phyloP scores from a whole-genome alignment of 73 alveolate genomes.

The Tetrahymena borealis region DNA sequence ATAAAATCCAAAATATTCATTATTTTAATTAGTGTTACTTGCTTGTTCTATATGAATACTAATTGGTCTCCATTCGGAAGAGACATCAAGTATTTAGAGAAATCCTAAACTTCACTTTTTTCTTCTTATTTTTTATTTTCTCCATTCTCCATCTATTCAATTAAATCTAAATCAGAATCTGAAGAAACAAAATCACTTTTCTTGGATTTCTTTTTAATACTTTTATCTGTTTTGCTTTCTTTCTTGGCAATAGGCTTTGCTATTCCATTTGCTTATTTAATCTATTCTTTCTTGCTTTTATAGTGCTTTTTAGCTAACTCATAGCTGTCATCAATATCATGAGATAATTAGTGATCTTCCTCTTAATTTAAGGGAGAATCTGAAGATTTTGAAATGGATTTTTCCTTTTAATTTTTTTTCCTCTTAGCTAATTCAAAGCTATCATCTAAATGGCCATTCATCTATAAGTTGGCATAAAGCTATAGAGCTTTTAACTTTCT shows the following conservation, averaged over 20 bases:
- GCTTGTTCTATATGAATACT: neutral
- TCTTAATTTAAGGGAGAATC: no score
- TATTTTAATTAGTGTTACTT: neutral
- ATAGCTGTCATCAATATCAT: neutral
- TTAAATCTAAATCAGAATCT: neutral
- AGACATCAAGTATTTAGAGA: neutral
- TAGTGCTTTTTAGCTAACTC: neutral
- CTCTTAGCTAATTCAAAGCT: neutral
- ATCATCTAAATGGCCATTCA: neutral
- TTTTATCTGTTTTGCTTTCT: neutral
- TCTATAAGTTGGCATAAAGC: neutral
- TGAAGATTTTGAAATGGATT: neutral
- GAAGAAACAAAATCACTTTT: neutral
- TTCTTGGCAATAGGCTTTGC: neutral
- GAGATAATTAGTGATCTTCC: neutral
- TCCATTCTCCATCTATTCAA: neutral
- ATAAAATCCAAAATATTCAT: neutral
- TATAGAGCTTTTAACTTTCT: neutral
- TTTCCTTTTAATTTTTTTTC: neutral
- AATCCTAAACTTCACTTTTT: neutral
- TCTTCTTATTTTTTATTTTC: neutral
- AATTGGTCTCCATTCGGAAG: neutral
- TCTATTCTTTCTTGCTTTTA: neutral
- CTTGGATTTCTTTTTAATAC: neutral
- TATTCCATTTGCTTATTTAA: neutral